phyloP scores from a whole-genome alignment of 768 basidiomycete genomes.

The Leccinum broughii region DNA sequence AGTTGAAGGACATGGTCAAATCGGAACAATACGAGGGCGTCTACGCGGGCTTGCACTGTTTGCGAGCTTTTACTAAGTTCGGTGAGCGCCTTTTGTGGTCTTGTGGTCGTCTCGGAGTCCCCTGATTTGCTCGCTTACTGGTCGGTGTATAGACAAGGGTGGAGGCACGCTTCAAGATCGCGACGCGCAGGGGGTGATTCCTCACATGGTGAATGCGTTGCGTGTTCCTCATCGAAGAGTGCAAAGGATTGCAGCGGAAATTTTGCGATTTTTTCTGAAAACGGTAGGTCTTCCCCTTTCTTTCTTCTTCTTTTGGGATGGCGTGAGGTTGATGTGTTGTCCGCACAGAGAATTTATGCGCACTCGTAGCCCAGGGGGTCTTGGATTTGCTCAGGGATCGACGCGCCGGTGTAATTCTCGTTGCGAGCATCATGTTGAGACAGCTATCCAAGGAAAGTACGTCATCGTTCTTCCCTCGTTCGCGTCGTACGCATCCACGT shows the following conservation, averaged over 20 bases:
- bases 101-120: background rate
- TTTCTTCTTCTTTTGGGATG: no score
- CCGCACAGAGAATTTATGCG: no score
- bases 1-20: constrained; percentile 18
- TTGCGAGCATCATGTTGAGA: no score
- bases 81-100: constrained; percentile 10
- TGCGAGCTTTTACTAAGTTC: constrained; percentile 20
- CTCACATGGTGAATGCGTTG: constrained; percentile 17
- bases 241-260: constrained; percentile 18
- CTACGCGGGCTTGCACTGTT: constrained; percentile 26
- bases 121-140: background rate
- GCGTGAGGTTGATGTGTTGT: no score
- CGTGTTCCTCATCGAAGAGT: constrained; percentile 17
- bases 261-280: constrained; percentile 13
- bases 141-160: constrained; percentile 6
- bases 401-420: no score
- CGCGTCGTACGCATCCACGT: no score
- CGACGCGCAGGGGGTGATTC: constrained; percentile 13
- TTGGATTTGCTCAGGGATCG: no score
- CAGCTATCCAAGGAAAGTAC: no score
- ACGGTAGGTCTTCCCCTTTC: constrained; percentile 17
- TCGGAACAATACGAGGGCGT: constrained; percentile 4
- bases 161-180: background rate
- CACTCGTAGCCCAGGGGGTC: no score
- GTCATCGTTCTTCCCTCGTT: no score